These are phyloP conservation scores for Metrosideros polymorpha DNA, from an alignment of 441 rosid species.

Conservation along the genomic window DNA sequence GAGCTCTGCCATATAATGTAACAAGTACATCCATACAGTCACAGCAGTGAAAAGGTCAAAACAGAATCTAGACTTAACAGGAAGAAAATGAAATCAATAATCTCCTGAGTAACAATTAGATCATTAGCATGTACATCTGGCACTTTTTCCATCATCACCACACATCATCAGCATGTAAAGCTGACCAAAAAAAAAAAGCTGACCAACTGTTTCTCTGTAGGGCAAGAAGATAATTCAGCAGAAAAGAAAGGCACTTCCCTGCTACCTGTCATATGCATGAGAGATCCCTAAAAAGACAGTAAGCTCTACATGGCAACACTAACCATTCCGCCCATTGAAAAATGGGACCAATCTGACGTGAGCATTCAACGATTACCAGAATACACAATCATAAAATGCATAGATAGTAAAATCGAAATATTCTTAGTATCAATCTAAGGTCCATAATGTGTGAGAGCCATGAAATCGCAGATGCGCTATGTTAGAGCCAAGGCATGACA, in stretches of 20 bases:
- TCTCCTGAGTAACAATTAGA: neutral
- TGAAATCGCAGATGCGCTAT: neutral
- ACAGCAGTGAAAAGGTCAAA: neutral
- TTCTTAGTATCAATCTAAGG: neutral
- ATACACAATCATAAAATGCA: neutral
- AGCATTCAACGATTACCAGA: neutral
- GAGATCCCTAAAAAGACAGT: neutral
- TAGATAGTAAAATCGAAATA: neutral
- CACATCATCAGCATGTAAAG: neutral
- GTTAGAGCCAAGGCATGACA: neutral
- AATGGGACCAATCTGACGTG: neutral
- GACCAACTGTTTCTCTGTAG: neutral
- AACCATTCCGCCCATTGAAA: neutral
- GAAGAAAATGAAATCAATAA: neutral
- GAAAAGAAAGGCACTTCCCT: neutral
- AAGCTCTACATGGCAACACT: neutral
- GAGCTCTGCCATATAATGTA: slow-evolving; percentile 20
- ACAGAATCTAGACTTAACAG: neutral
- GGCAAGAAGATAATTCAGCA: neutral
- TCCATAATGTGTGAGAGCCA: neutral
- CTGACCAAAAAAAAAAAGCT: neutral
- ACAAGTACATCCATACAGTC: neutral
- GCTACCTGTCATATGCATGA: neutral
- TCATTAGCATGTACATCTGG: neutral
- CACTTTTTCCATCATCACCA: neutral